A percentile compares a stretch with the other conserved stretches of the same genome.
Evolutionary conservation across 345 rosid species (phyloP).

Genomic region (Luvunga scandens): DNA sequence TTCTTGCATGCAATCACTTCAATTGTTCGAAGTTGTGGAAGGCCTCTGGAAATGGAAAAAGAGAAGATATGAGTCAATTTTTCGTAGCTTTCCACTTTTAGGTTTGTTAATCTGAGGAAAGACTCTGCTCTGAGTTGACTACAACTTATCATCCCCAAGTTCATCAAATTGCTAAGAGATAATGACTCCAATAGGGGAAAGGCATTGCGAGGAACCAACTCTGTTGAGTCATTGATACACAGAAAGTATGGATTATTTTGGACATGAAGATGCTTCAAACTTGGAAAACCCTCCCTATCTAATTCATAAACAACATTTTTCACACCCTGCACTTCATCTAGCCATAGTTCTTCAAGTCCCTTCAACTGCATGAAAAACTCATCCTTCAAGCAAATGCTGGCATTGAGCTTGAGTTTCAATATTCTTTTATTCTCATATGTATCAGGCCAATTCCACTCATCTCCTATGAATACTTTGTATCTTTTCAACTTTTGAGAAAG

Average conservation of each 20-base stretch:
- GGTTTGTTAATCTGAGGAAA: conserved; percentile 10
- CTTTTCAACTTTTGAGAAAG: neutral
- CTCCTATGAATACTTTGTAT: neutral
- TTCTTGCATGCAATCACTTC: conserved; percentile 6
- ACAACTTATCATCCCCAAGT: conserved; percentile 11
- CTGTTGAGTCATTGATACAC: neutral
- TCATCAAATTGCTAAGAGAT: neutral
- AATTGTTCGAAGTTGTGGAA: conserved; percentile 19
- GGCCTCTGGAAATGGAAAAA: conserved; percentile 12
- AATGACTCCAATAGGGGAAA: conserved; percentile 4
- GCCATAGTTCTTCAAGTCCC: conserved; percentile 10
- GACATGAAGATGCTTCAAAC: conserved; percentile 11
- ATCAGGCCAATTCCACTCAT: neutral
- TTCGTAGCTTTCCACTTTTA: conserved; percentile 8
- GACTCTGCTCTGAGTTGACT: neutral
- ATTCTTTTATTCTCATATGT: neutral
- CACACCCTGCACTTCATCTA: conserved; percentile 4
- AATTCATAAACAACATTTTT: conserved; percentile 7
- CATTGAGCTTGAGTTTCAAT: conserved; percentile 2
- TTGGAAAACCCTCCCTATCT: conserved; percentile 9
- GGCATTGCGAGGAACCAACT: neutral
- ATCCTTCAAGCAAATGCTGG: neutral
- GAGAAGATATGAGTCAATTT: neutral
- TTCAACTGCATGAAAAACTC: too few species aligned
- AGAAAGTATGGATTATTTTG: neutral